phyloP scores from a whole-genome alignment of 805 yeast species.

The Ogataea polymorpha region DNA sequence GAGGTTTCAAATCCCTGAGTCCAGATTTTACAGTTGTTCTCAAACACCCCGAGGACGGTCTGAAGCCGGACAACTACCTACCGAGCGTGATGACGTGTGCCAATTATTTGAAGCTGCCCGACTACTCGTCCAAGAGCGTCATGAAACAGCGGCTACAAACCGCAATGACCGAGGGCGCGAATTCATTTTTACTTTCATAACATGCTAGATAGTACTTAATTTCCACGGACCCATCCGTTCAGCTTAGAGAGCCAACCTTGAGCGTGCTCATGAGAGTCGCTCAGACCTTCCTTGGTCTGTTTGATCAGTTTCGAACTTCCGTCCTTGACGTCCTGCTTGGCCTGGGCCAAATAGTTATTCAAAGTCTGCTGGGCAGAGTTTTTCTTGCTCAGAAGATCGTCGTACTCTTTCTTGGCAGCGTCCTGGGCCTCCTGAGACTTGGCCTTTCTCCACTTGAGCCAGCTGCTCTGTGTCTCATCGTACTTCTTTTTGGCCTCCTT shows the following conservation, averaged over 20 bases:
- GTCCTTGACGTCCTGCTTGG: slow-evolving; percentile 11
- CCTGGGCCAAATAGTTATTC: slow-evolving; percentile 11
- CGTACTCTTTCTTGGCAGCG: slow-evolving; percentile 25
- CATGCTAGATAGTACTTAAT: slow-evolving; percentile 6
- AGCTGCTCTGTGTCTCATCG: slow-evolving; percentile 28
- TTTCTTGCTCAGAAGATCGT: slow-evolving; percentile 19
- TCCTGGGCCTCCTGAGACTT: slow-evolving; percentile 29
- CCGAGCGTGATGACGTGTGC: slow-evolving; percentile 99
- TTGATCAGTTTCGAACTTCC: slow-evolving; percentile 15
- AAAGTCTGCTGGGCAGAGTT: slow-evolving; percentile 25
- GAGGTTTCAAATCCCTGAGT: slow-evolving; percentile 79
- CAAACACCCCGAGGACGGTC: slow-evolving; percentile 71
- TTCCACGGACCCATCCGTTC: slow-evolving; percentile 23
- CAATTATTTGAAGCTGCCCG: slow-evolving; percentile 85
- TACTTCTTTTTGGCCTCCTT: slow-evolving; percentile 26
- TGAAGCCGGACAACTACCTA: slow-evolving; percentile 69
- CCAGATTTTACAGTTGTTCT: slow-evolving; percentile 88
- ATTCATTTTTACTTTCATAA: slow-evolving; percentile 76
- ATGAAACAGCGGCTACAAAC: slow-evolving; percentile 57
- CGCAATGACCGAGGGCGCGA: slow-evolving; percentile 87
- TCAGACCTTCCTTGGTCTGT: slow-evolving; percentile 17
- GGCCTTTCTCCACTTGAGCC: slow-evolving; percentile 31
- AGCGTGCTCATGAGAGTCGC: slow-evolving; percentile 20
- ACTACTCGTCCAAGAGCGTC: slow-evolving; percentile 61
- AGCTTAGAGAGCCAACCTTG: slow-evolving; percentile 22